Evolutionary conservation across 106 monocot species (phyloP).

Genomic region (Dioscorea zingiberensis): DNA sequence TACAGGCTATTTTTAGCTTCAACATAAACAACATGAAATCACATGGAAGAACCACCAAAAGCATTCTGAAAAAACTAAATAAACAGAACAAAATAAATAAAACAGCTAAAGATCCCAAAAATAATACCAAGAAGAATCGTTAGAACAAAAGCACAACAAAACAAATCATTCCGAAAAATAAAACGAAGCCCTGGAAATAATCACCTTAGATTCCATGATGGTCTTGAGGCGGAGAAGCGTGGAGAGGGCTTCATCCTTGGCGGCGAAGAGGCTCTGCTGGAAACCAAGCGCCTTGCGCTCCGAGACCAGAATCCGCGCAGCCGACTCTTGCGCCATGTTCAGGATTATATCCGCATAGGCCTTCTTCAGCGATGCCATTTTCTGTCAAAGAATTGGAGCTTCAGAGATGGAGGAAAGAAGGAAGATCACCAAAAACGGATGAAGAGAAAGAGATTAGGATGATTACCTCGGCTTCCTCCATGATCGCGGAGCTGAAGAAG

Average conservation of each 20-base stretch:
- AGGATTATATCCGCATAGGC: conserved; percentile 59
- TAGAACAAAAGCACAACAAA: too few species aligned
- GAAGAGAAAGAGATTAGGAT: background rate
- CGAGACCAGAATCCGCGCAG: conserved; percentile 48
- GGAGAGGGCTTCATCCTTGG: conserved; percentile 48
- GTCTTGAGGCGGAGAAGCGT: conserved; percentile 46
- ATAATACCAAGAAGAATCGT: background rate
- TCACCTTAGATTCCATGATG: conserved; percentile 67
- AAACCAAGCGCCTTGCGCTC: conserved; percentile 29
- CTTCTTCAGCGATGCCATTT: conserved; percentile 49
- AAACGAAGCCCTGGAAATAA: background rate
- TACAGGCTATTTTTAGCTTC: too few species aligned
- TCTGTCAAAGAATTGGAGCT: conserved; percentile 15
- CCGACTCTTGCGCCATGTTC: conserved; percentile 62
- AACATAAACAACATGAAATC: too few species aligned
- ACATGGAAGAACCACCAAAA: too few species aligned
- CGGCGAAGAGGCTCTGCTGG: conserved; percentile 21
- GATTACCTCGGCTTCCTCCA: conserved; percentile 1
- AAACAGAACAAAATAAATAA: too few species aligned
- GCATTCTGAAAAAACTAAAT: too few species aligned
- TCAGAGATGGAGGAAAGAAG: background rate
- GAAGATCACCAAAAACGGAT: background rate
- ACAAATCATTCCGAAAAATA: background rate
- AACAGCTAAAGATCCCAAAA: too few species aligned
- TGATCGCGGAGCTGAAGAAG: background rate